Conservation (phyloP, 768 basidiomycete genomes). For the Rhodocollybia butyracea region DNA sequence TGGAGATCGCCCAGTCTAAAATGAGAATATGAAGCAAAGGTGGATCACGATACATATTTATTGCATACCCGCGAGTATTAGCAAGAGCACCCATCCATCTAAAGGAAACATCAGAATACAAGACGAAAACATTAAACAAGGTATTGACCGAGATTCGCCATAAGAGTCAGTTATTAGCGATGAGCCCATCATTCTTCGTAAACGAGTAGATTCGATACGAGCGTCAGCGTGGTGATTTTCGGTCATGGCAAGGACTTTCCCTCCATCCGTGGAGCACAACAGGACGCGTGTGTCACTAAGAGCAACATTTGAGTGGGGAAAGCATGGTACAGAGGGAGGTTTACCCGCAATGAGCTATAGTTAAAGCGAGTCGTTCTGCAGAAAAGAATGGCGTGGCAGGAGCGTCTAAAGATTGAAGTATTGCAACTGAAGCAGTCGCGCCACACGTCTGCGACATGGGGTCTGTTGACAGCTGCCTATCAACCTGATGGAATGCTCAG, state of each 20-base stretch:
- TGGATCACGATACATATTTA: slow-evolving; percentile 1
- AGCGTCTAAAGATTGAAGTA: slow-evolving; percentile 86
- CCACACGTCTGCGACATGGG: slow-evolving; percentile 74
- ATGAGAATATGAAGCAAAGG: slow-evolving; percentile 3
- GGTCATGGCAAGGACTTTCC: slow-evolving; percentile 80
- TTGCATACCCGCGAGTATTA: slow-evolving; percentile 82
- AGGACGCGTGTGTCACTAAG: slow-evolving; percentile 86
- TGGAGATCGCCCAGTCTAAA: slow-evolving; percentile 81
- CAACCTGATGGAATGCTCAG: slow-evolving; percentile 48
- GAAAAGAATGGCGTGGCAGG: slow-evolving; percentile 83
- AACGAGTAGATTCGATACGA: slow-evolving; percentile 75
- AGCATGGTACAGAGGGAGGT: slow-evolving; percentile 15
- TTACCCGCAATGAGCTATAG: slow-evolving; percentile 91
- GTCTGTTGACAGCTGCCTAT: slow-evolving; percentile 68
- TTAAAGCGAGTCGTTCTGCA: slow-evolving; percentile 70
- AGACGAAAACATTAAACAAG: not conserved
- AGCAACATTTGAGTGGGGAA: slow-evolving; percentile 1
- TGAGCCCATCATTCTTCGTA: slow-evolving; percentile 88
- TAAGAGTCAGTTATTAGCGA: slow-evolving; percentile 91
- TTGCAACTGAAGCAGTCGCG: slow-evolving; percentile 85
- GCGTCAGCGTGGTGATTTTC: slow-evolving; percentile 96
- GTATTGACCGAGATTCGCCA: slow-evolving; percentile 77
- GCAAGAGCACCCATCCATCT: slow-evolving; percentile 95
- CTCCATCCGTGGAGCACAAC: slow-evolving; percentile 70
- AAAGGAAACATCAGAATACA: slow-evolving; percentile 2